Evolutionary conservation across 306 rosid genomes (phyloP), one percentile per base, ranked within the genome.

Genomic region (Quercus robur): DNA sequence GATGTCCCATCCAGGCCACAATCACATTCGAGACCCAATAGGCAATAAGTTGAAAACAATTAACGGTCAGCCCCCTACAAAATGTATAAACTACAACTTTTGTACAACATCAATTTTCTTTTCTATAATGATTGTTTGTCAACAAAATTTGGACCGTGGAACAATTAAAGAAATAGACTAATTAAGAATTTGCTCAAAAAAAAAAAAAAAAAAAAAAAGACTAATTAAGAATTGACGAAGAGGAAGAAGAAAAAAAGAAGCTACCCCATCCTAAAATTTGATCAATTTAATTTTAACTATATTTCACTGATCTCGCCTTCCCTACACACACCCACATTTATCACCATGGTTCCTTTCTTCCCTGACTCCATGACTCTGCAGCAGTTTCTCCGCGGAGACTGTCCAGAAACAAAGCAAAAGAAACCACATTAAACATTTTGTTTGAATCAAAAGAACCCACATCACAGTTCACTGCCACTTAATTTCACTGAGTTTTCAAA

Each of bases 301-400:
- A 87, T 73, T 89, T 90, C 97, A 75, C 76, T 85, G 85, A 91
- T 81, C 83, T 96, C 98, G 31, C 94, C 93, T 75, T 83, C 91
- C 73, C 73, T 87, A 69, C 99, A 96, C 55, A 83, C 26, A 56
- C 97, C 98, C 67, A 96, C 99, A 72, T 90, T 88, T 55, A 94
- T 87, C 81, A 82, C 81, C 90, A 91, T 55, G 31, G 86, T 84
- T 75, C 91, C 91, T 76, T 80, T 82, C 89, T 90, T 87, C 77
- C 75, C 82, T 1, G 93, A 75, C n/a, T 85, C 77, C 90, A 80
- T 70, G 58, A 96, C 81, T 85, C 92, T 87, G 89, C 99, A 96
- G 81, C 99, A 96, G 72, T 90, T 96, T 84, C 98, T 90, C 77
- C 98, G 86, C 12, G 99, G 99, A 10, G 97, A 89, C 99, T 96